Percentiles rank a stretch among this genome's conserved stretches.
Evolutionary conservation across 495 filamentous ascomycete genomes (phyloP).

Genomic region (Acidomyces sp.): DNA sequence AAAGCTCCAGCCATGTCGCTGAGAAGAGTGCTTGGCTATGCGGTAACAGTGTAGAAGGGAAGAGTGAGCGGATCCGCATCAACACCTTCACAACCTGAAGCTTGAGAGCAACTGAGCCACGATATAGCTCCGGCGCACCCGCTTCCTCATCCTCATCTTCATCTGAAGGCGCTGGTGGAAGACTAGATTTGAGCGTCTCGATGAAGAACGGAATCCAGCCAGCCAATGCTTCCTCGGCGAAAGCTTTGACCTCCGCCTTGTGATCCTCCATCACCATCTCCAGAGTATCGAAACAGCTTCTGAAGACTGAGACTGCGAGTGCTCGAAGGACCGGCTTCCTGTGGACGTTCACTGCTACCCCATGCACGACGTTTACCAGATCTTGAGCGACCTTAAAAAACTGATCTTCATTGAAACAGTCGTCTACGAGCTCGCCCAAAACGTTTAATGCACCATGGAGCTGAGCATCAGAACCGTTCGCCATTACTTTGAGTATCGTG

Average conservation of each 20-base stretch:
- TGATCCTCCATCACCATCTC: constrained; percentile 92
- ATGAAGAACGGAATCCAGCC: constrained; percentile 82
- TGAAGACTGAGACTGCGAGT: constrained; percentile 76
- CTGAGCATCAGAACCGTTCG: constrained; percentile 55
- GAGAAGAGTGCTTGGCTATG: constrained; percentile 71
- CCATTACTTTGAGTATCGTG: constrained; percentile 62
- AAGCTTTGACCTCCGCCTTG: constrained; percentile 66
- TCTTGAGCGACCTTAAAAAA: constrained; percentile 80
- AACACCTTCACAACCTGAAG: constrained; percentile 76
- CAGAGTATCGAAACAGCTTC: constrained; percentile 81
- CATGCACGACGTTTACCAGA: constrained; percentile 68
- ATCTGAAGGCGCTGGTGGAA: constrained; percentile 51
- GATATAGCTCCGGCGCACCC: constrained; percentile 38
- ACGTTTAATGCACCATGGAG: constrained; percentile 81
- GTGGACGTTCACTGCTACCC: constrained; percentile 59
- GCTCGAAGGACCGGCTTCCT: constrained; percentile 65
- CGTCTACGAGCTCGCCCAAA: constrained; percentile 80
- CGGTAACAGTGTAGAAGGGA: constrained; percentile 63
- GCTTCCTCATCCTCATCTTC: constrained; percentile 40
- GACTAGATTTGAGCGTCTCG: constrained; percentile 51
- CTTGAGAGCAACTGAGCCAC: constrained; percentile 74
- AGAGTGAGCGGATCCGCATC: constrained; percentile 76
- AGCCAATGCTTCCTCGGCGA: constrained; percentile 70
- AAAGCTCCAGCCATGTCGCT: constrained; percentile 74
- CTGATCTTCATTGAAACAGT: constrained; percentile 81